A percentile compares a stretch with the other conserved stretches of the same genome.
Evolutionary conservation across 345 rosid genomes (phyloP).

Genomic region (Erucastrum elatum): DNA sequence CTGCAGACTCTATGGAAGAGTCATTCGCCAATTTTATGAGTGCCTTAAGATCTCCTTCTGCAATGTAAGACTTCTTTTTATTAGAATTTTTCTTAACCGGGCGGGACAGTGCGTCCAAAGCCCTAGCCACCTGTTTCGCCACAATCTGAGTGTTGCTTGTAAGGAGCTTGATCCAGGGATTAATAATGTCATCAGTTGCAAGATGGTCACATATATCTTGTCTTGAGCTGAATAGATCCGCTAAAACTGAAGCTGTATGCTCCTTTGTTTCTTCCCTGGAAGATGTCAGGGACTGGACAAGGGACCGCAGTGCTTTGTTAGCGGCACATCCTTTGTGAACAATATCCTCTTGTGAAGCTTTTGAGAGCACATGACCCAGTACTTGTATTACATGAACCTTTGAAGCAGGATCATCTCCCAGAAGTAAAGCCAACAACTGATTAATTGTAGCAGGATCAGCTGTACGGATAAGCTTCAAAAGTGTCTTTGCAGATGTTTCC

Average conservation of each 20-base stretch:
- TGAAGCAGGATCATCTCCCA: conserved; percentile 59
- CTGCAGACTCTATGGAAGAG: conserved; percentile 69
- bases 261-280: conserved; percentile 76
- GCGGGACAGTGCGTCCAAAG: conserved; percentile 76
- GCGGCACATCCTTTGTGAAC: conserved; percentile 70
- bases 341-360: conserved; percentile 65
- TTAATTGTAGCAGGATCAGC: conserved; percentile 87
- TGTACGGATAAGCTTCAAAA: conserved; percentile 57
- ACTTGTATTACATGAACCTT: conserved; percentile 66
- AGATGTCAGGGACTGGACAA: conserved; percentile 69
- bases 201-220: conserved; percentile 70
- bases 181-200: conserved; percentile 49
- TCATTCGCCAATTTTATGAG: conserved; percentile 72
- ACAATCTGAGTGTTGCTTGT: conserved; percentile 70
- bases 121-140: conserved; percentile 68
- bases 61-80: conserved; percentile 38
- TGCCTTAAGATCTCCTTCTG: conserved; percentile 64
- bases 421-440: conserved; percentile 70
- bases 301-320: conserved; percentile 70
- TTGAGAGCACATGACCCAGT: conserved; percentile 76
- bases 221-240: conserved; percentile 71
- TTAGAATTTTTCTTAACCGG: conserved; percentile 51
- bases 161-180: conserved; percentile 68
- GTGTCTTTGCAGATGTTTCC: conserved; percentile 72
- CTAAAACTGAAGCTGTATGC: conserved; percentile 78